phyloP scores from a whole-genome alignment of 2,329 filamentous ascomycete species.

The Aspergillus costaricaensis region DNA sequence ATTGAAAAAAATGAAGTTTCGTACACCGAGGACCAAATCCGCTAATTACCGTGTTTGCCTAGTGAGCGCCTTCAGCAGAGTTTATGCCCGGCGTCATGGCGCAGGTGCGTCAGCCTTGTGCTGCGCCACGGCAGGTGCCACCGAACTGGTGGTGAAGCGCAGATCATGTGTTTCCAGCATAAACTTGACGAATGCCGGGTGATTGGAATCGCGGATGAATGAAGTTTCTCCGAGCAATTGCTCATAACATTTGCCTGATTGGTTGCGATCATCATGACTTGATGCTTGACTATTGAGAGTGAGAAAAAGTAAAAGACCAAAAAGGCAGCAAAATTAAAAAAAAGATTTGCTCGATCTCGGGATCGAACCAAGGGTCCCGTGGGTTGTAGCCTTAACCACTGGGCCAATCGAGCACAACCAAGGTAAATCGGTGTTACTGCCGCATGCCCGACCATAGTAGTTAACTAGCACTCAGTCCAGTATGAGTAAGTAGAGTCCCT shows the following conservation, averaged over 20 bases:
- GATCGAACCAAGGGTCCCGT: background rate
- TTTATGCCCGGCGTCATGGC: background rate
- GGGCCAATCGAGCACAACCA: background rate
- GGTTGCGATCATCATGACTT: background rate
- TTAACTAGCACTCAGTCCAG: too few relatives aligned
- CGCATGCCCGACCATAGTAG: too few relatives aligned
- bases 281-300: background rate
- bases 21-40: too few relatives aligned
- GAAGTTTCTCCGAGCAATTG: background rate
- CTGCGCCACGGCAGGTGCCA: constrained; percentile 1
- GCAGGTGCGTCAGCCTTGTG: background rate
- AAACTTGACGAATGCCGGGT: background rate
- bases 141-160: background rate
- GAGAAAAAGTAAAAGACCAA: too few relatives aligned
- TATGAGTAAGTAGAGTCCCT: too few relatives aligned
- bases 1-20: too few relatives aligned
- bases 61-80: background rate
- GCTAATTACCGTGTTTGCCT: too few relatives aligned
- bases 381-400: background rate
- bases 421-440: too few relatives aligned
- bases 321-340: background rate
- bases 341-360: background rate
- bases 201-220: background rate
- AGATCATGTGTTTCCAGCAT: background rate
- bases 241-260: too few relatives aligned